Evolutionary conservation across 1,284 basidiomycete genomes (phyloP).

Genomic region (Athelia sp.): DNA sequence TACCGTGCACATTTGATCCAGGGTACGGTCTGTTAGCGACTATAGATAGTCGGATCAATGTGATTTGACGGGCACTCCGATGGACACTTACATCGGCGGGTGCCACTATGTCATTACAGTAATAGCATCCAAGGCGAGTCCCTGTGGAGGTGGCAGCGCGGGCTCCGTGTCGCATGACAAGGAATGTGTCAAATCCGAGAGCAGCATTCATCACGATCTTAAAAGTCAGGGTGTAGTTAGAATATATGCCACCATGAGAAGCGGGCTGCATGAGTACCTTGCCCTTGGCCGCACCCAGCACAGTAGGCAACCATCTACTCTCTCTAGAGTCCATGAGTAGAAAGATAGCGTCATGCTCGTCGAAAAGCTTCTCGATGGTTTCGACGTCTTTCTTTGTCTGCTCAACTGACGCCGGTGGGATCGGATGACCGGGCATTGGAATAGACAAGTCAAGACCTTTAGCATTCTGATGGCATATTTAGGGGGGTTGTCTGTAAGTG

Average conservation of each 20-base stretch:
- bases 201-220: constrained; percentile 94
- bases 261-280: constrained; percentile 53
- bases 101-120: constrained; percentile 97
- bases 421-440: constrained; percentile 97
- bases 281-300: constrained; percentile 76
- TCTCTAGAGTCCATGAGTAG: constrained; percentile 98
- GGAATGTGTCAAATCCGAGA: constrained; percentile 92
- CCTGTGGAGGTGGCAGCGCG: constrained; percentile 35
- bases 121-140: constrained; percentile 84
- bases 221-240: background rate
- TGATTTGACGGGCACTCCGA: constrained; percentile 2
- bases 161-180: constrained; percentile 95
- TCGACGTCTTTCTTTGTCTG: constrained; percentile 65
- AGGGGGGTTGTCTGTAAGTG: background rate
- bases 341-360: constrained; percentile 86
- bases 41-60: constrained; percentile 23
- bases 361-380: constrained; percentile 73
- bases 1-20: constrained; percentile 99
- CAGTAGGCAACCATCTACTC: constrained; percentile 92
- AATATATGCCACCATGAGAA: background rate
- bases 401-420: constrained; percentile 55
- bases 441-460: constrained; percentile 74
- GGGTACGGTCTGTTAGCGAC: constrained; percentile 90
- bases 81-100: constrained; percentile 76
- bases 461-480: constrained; percentile 56